Base-by-base conservation (phyloP, 129 eudicot species). In the Pittosporum tobira region DNA sequence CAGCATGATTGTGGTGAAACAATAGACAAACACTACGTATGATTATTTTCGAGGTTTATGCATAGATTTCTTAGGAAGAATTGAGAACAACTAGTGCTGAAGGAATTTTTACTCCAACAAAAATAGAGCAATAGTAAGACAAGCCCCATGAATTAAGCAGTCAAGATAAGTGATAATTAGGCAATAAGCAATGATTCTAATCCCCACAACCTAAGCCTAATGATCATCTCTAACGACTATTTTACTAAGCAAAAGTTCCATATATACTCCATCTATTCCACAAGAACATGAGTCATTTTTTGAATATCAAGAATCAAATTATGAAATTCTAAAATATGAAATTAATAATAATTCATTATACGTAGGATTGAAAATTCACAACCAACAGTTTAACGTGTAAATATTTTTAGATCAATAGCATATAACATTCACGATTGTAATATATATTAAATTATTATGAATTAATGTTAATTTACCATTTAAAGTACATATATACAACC, bases 151-250 rank as follows among this genome's bases (percentile, higher is more conserved):
- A 58, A 58, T 58, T 58, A 20, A 58, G 9, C 26, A 20, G 20
- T 58, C 63, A 37, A 58, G 50, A 38, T 58, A 38, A 38, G 63
- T 37, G 63, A 58, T 58, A 37, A 58, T 58, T 58, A 37, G 49
- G 48, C 48, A 58, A 37, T 36, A 58, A 58, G 48, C 48, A 36
- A 58, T 16, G 48, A 7, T 40, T 58, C n/a, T 34, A 53, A 56
- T 20, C 61, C 37, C 61, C 44, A 31, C 43, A 56, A 56, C 19
- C 31, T 14, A 53, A 53, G 10, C 59, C 38, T 25, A 46, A 25
- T 51, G 23, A 51, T 51, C 30, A 21, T 34, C 15, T 51, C 25
- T 27, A 49, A 5, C 23, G 30, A 50, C n/a, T 12, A 0, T 10
- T 12, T 4, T 14, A 25, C 13, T n/a, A 15, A 27, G 1, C 7